Evolutionary conservation across 306 rosid species (phyloP), one percentile per base, ranked within the genome.

Genomic region (Albizia julibrissin): DNA sequence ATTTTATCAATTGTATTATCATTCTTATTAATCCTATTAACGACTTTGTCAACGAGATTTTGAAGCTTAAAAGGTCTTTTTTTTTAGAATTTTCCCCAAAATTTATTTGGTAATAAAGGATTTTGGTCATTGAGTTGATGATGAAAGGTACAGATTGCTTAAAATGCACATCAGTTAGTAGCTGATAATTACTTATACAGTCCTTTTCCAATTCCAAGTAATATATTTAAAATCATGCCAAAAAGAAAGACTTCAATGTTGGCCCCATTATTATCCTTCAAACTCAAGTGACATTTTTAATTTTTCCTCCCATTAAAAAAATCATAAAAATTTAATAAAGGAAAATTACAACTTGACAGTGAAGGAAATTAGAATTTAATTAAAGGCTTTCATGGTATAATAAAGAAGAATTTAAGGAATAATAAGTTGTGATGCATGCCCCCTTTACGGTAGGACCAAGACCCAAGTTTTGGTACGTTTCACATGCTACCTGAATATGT

Each of bases 61-160:
- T n/a, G n/a, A n/a, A n/a, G n/a, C n/a, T n/a, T n/a, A n/a, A n/a
- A n/a, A n/a, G n/a, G n/a, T n/a, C n/a, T n/a, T n/a, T n/a, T n/a
- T n/a, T n/a, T n/a, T n/a, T n/a, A n/a, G n/a, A n/a, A n/a, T n/a
- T n/a, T n/a, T n/a, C n/a, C n/a, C n/a, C n/a, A n/a, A n/a, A n/a
- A n/a, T n/a, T n/a, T n/a, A 78, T 59, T 81, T 78, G 86, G 88
- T 62, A 29, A n/a, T 75, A 58, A 49, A 71, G 81, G 54, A 74
- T 79, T 80, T 87, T 70, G 22, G 78, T 59, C 31, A n/a, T 75
- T 84, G 77, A 74, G 79, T 84, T 89, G 85, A 86, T 75, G 83
- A 75, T 83, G 80, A 75, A 80, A 76, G 67, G 73, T 82, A 26
- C 65, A 71, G 88, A 71, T 91, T 91, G 97, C 97, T 91, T 89